These are phyloP conservation scores for Mycena epipterygia DNA, from an alignment of 768 basidiomycete species.

Conservation along the genomic window DNA sequence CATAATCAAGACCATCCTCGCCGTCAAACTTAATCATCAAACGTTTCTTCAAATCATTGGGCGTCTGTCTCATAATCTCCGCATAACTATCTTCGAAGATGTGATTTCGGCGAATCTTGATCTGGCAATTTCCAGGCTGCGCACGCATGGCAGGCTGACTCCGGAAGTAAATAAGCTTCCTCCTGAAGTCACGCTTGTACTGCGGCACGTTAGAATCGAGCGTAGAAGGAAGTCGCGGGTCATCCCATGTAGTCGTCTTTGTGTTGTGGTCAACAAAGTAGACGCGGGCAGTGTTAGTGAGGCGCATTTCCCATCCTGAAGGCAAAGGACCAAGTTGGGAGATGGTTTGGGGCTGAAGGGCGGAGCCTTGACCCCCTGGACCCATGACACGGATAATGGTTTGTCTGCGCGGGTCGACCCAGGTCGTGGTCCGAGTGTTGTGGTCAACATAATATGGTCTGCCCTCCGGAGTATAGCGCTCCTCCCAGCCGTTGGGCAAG, in stretches of 20 bases:
- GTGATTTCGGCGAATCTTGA: slow-evolving; percentile 97
- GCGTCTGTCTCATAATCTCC: slow-evolving; percentile 99
- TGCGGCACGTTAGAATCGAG: slow-evolving; percentile 98
- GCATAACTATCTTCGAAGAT: slow-evolving; percentile 99
- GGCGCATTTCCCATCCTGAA: slow-evolving; percentile 99
- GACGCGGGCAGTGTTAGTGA: slow-evolving; percentile 96
- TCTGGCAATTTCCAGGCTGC: slow-evolving; percentile 98
- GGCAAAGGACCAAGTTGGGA: slow-evolving; percentile 97
- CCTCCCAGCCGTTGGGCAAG: slow-evolving; percentile 98
- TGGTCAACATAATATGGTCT: slow-evolving; percentile 99
- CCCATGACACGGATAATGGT: slow-evolving; percentile 98
- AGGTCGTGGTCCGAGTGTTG: slow-evolving; percentile 99
- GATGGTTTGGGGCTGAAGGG: slow-evolving; percentile 94
- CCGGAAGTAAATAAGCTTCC: slow-evolving; percentile 99
- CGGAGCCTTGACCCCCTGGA: slow-evolving; percentile 88
- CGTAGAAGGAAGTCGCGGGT: slow-evolving; percentile 95
- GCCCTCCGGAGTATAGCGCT: slow-evolving; percentile 98
- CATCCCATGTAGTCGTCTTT: slow-evolving; percentile 99
- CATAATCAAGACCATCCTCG: slow-evolving; percentile 98
- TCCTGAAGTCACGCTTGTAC: slow-evolving; percentile 99
- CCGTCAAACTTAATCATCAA: slow-evolving; percentile 99
- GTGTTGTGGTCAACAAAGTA: slow-evolving; percentile 99
- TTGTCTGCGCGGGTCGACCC: slow-evolving; percentile 99
- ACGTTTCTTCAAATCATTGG: slow-evolving; percentile 98
- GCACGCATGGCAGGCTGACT: slow-evolving; percentile 98